Percentiles rank a stretch among this genome's conserved stretches.
phyloP scores from a whole-genome alignment of 306 rosid genomes.

The Castanospermum australe region DNA sequence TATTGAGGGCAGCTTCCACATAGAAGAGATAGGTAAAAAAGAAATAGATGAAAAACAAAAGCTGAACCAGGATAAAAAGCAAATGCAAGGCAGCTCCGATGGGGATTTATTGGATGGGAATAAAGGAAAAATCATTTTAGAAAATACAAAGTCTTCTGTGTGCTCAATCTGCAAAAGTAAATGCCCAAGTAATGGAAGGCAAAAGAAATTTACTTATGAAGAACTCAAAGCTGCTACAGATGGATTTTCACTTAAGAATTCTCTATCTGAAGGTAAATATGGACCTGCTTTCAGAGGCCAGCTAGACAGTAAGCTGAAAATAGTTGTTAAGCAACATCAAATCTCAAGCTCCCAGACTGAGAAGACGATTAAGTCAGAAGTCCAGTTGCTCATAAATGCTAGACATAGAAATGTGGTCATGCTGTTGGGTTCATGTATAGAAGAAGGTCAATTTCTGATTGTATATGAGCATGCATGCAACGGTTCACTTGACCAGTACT shows the following conservation, averaged over 20 bases:
- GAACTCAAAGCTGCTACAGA: slow-evolving; percentile 64
- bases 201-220: slow-evolving; percentile 52
- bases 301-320: slow-evolving; percentile 41
- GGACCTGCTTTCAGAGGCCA: slow-evolving; percentile 63
- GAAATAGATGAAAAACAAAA: background rate
- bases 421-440: slow-evolving; percentile 69
- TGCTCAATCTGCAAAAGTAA: slow-evolving; percentile 57
- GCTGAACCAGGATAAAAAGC: slow-evolving; percentile 17
- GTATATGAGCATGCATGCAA: slow-evolving; percentile 75
- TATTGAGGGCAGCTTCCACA: background rate
- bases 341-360: slow-evolving; percentile 56
- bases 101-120: slow-evolving; percentile 2
- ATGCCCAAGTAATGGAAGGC: slow-evolving; percentile 44
- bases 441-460: slow-evolving; percentile 48
- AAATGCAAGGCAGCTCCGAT: slow-evolving; percentile 12
- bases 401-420: slow-evolving; percentile 72
- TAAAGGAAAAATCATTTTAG: slow-evolving; percentile 8
- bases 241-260: slow-evolving; percentile 57
- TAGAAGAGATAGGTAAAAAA: background rate
- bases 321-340: slow-evolving; percentile 69
- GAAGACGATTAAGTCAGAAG: slow-evolving; percentile 54
- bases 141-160: slow-evolving; percentile 26
- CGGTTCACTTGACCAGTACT: slow-evolving; percentile 65
- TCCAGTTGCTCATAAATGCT: slow-evolving; percentile 51
- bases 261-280: slow-evolving; percentile 50